Evolutionary conservation across 768 basidiomycete species (phyloP).

Genomic region (Zangia roseola): DNA sequence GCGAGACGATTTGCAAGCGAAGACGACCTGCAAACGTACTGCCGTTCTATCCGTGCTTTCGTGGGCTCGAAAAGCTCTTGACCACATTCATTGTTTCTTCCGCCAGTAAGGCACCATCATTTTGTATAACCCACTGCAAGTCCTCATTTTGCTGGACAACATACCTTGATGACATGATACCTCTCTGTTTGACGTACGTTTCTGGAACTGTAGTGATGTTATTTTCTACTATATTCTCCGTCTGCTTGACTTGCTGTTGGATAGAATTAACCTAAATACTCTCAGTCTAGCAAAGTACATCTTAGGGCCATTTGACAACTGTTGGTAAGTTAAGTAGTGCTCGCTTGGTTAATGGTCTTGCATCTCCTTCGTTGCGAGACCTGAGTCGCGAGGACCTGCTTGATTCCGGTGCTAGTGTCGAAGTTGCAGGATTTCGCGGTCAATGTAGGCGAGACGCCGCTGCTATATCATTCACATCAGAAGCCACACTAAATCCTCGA

Average conservation of each 20-base stretch:
- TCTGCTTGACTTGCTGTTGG: conserved; percentile 2
- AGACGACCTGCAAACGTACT: conserved; percentile 53
- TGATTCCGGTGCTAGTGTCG: too few relatives aligned
- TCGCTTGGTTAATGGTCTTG: too few relatives aligned
- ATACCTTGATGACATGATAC: conserved; percentile 28
- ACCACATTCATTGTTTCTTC: not conserved
- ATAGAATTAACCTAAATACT: too few relatives aligned
- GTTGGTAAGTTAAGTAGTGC: too few relatives aligned
- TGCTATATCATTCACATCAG: too few relatives aligned
- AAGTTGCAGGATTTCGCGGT: too few relatives aligned
- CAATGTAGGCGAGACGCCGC: too few relatives aligned
- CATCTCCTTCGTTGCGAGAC: too few relatives aligned
- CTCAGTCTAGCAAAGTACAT: too few relatives aligned
- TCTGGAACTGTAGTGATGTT: conserved; percentile 22
- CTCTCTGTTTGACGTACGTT: conserved; percentile 9
- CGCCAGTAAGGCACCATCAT: not conserved
- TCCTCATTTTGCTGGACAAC: conserved; percentile 13
- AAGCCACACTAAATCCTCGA: too few relatives aligned
- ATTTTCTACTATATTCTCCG: conserved; percentile 24
- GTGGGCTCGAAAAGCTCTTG: conserved; percentile 51
- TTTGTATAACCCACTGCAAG: conserved; percentile 3
- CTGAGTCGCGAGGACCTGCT: too few relatives aligned
- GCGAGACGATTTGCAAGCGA: conserved; percentile 50
- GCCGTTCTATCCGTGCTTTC: conserved; percentile 60
- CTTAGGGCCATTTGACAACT: too few relatives aligned